Evolutionary conservation across 305 asterid species (phyloP).

Genomic region (Fraxinus nigra): DNA sequence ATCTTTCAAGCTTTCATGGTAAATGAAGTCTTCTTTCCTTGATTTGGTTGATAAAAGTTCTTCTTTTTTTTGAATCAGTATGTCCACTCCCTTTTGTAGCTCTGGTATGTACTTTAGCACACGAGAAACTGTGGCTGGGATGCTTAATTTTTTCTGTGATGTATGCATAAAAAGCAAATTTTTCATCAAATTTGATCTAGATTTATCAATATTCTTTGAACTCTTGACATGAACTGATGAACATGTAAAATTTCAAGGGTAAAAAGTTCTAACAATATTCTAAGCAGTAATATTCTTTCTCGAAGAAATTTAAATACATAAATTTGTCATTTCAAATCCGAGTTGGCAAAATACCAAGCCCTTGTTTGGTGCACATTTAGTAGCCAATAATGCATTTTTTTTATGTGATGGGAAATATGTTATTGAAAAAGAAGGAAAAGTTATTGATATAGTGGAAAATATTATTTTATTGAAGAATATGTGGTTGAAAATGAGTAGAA

Average conservation of each 20-base stretch:
- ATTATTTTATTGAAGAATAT: no score
- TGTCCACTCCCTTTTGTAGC: conserved; percentile 25
- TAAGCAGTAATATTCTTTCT: background rate
- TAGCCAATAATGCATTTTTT: no score
- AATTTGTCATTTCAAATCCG: background rate
- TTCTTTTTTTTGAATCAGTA: conserved; percentile 13
- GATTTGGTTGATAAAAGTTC: background rate
- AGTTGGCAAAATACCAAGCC: background rate
- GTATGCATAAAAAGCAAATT: background rate
- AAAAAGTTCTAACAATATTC: background rate
- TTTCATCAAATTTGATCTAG: background rate
- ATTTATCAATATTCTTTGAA: background rate
- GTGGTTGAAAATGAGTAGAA: no score
- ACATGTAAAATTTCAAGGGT: background rate
- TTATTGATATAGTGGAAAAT: no score
- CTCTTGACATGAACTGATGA: background rate
- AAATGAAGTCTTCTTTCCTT: background rate
- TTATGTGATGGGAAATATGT: no score
- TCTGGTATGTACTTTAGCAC: conserved; percentile 28
- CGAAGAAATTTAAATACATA: background rate
- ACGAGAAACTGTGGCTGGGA: conserved; percentile 24
- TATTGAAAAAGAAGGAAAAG: no score
- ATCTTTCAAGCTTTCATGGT: background rate
- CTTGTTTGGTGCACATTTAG: no score
- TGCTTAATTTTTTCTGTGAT: conserved; percentile 25